Evolutionary conservation across 2,329 filamentous ascomycete genomes (phyloP), one percentile per base, ranked within the genome.

Genomic region (Thyridium curvatum): DNA sequence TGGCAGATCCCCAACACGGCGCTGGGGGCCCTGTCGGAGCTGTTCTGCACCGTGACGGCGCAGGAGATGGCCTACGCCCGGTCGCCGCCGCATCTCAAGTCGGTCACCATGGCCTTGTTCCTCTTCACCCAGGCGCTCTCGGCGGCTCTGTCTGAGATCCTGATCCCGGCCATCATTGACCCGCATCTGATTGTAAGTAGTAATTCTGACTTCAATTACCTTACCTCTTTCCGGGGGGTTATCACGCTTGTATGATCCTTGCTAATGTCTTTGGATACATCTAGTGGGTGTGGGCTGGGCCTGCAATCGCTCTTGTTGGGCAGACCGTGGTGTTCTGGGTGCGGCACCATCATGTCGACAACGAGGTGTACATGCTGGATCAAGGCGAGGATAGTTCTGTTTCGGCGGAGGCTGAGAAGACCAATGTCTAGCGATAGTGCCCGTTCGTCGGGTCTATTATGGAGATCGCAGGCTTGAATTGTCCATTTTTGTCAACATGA

Each of bases 41-140:
- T 79, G 47, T 72, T 79, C 46, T 69, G 72, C 28, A 78, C 74
- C 35, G 77, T 84, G 38, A 82, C 80, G 2, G 68, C 74, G 35
- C 70, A 82, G 35, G 81, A 85, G 54, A 79, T 84, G 45, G 81
- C 79, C 8, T 85, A 78, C 59, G 79, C 77, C 50, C 82, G 83
- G 52, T 78, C 82, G 0, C 81, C 81, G 2, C 70, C 71, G 39
- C 72, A 75, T 52, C 83, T 85, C 79, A 71, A 75, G 52, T 72
- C 71, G 3, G 70, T 74, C 12, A 71, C 80, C 18, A 66, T 74
- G 50, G 68, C 75, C 1, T 61, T 80, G 42, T 74, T 68, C 48
- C 60, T 79, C 8, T 67, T 80, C 45, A 79, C 73, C 47, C 76
- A 70, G 40, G 76, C 77, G 0, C 64, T 81, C 44, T 74, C 72